Conservation (phyloP, 495 filamentous ascomycete genomes). For the Chaetomidium leptoderma region DNA sequence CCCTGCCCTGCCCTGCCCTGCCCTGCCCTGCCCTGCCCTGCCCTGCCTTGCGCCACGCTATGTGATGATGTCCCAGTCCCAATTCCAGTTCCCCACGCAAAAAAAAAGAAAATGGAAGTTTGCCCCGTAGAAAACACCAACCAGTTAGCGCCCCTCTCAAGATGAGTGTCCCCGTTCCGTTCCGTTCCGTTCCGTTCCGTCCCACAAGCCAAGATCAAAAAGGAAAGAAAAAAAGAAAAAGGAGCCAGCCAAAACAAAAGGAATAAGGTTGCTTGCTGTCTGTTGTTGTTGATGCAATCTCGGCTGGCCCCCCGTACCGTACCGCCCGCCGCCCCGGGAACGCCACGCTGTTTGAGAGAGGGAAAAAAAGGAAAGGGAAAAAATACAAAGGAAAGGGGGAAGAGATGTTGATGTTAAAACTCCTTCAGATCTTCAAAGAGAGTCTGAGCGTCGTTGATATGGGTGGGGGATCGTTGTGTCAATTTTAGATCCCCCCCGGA, state of each 20-base stretch:
- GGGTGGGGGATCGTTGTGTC: background rate
- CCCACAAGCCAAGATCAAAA: constrained; percentile 10
- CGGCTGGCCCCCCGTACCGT: background rate
- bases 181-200: too few species aligned
- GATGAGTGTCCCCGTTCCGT: too few species aligned
- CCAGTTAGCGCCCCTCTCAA: constrained; percentile 29
- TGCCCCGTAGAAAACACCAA: background rate
- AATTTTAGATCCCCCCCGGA: constrained; percentile 12
- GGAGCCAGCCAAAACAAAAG: background rate
- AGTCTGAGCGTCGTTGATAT: background rate
- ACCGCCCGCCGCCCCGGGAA: background rate
- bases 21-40: background rate
- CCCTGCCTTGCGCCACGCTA: background rate
- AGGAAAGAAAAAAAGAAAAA: background rate
- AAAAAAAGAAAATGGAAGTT: background rate
- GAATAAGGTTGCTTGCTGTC: background rate
- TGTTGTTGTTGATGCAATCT: background rate
- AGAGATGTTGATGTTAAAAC: background rate
- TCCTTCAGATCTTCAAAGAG: background rate
- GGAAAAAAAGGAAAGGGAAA: background rate
- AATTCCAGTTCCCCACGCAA: background rate
- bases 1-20: too few species aligned
- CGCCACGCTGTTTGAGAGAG: constrained; percentile 5
- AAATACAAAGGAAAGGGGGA: background rate
- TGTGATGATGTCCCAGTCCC: background rate